phyloP scores from a whole-genome alignment of 805 yeast genomes.

The Nematodospora valgi region DNA sequence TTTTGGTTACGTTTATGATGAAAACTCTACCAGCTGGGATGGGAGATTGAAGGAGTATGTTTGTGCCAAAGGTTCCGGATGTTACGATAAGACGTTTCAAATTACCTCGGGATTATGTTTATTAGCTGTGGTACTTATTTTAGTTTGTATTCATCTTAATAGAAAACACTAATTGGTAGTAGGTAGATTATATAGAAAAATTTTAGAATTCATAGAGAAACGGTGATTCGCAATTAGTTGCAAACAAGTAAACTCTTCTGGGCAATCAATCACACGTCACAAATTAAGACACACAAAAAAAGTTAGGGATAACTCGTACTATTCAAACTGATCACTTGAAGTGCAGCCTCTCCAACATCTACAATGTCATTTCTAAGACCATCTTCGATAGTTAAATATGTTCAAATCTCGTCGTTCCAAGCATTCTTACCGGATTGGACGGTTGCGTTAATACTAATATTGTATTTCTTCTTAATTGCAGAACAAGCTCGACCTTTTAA shows the following conservation, averaged over 20 bases:
- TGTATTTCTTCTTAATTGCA: constrained; percentile 26
- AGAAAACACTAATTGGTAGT: background rate
- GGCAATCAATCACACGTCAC: background rate
- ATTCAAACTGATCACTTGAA: background rate
- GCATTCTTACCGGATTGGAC: constrained; percentile 27
- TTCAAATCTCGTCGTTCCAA: constrained; percentile 7
- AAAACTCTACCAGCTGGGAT: constrained; percentile 19
- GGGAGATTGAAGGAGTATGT: constrained; percentile 13
- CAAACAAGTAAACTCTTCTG: no score
- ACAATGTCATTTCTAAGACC: constrained; percentile 7
- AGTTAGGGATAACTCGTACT: background rate
- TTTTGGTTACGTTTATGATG: constrained; percentile 29
- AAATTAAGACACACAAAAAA: background rate
- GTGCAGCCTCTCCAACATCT: background rate
- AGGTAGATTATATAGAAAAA: no score
- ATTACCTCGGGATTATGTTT: constrained; percentile 22
- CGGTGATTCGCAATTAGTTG: no score
- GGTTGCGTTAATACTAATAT: constrained; percentile 17
- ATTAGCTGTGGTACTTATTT: constrained; percentile 16
- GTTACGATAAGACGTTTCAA: constrained; percentile 25
- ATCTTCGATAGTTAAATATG: constrained; percentile 7
- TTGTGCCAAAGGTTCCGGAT: constrained; percentile 26
- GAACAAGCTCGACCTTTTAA: constrained; percentile 32
- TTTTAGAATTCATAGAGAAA: no score
- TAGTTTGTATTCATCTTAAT: constrained; percentile 17